A percentile compares a stretch with the other conserved stretches of the same genome.
Evolutionary conservation across 306 rosid species (phyloP).

Genomic region (Gleditsia sinensis): DNA sequence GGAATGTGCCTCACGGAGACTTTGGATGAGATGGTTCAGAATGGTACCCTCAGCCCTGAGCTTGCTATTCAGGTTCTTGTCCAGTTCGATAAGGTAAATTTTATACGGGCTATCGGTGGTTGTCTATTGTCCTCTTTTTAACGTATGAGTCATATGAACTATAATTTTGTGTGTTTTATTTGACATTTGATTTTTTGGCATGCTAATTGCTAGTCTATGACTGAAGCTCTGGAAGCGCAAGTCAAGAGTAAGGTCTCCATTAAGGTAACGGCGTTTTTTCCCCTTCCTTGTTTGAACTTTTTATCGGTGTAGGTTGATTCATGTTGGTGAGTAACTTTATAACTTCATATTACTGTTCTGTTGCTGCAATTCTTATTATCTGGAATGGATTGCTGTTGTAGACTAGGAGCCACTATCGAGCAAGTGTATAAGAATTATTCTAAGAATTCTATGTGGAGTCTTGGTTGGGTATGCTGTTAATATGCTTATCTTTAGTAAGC

Average conservation of each 20-base stretch:
- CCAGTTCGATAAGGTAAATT: conserved; percentile 89
- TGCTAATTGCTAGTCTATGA: conserved; percentile 65
- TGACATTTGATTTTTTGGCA: neutral
- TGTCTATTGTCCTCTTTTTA: neutral
- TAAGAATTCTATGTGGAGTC: neutral
- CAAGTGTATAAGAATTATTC: neutral
- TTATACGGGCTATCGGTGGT: neutral
- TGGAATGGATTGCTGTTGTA: neutral
- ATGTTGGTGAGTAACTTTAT: neutral
- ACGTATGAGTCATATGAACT: neutral
- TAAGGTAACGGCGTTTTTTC: conserved; percentile 52
- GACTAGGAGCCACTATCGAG: neutral
- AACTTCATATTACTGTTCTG: neutral
- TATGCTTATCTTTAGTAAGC: neutral
- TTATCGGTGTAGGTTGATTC: neutral
- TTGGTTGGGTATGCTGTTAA: neutral
- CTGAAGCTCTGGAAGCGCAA: conserved; percentile 88
- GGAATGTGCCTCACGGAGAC: conserved; percentile 92
- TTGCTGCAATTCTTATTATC: neutral
- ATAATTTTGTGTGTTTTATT: conserved; percentile 1
- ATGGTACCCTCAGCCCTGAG: conserved; percentile 85
- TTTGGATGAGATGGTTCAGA: conserved; percentile 92
- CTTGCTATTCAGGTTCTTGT: conserved; percentile 95
- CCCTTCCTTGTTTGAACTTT: neutral
- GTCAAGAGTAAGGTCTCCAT: conserved; percentile 85